phyloP scores from a whole-genome alignment of 805 yeast genomes.

The Starmerella davenportii region DNA sequence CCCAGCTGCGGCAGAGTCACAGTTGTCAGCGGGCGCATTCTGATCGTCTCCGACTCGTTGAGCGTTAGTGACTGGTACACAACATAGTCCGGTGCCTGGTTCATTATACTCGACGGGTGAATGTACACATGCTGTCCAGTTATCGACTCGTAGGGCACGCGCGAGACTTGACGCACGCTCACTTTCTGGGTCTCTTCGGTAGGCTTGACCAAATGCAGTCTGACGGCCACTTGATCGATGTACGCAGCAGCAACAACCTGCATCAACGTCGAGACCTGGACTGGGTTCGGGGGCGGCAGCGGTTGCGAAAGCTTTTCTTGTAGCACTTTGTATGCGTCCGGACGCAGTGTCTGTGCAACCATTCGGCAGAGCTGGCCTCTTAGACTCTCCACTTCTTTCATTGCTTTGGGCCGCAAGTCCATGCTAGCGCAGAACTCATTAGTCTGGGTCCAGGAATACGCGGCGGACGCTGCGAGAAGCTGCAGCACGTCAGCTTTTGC shows the following conservation, averaged over 20 bases:
- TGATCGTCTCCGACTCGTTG: slow-evolving; percentile 30
- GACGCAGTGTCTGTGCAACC: slow-evolving; percentile 37
- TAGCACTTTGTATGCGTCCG: slow-evolving; percentile 25
- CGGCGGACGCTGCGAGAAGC: slow-evolving; percentile 67
- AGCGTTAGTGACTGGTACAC: slow-evolving; percentile 53
- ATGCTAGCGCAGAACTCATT: slow-evolving; percentile 36
- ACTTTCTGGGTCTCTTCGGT: slow-evolving; percentile 44
- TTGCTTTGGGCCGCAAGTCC: slow-evolving; percentile 56
- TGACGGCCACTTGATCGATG: slow-evolving; percentile 71
- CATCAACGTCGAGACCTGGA: slow-evolving; percentile 60
- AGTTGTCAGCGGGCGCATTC: slow-evolving; percentile 64
- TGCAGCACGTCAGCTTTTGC: slow-evolving; percentile 56
- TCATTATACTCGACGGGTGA: slow-evolving; percentile 59
- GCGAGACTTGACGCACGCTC: slow-evolving; percentile 35
- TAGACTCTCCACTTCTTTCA: slow-evolving; percentile 72
- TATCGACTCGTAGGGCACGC: slow-evolving; percentile 36
- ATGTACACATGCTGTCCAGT: slow-evolving; percentile 33
- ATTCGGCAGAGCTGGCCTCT: slow-evolving; percentile 64
- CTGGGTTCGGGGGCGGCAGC: slow-evolving; percentile 46
- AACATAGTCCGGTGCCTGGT: slow-evolving; percentile 58
- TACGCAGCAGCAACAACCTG: slow-evolving; percentile 90
- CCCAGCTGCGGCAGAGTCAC: slow-evolving; percentile 58
- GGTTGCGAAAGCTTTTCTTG: slow-evolving; percentile 34
- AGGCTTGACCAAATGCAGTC: slow-evolving; percentile 42
- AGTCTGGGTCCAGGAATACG: slow-evolving; percentile 31